A percentile compares a stretch with the other conserved stretches of the same genome.
Evolutionary conservation across 352 stramenopile genomes (phyloP).

Genomic region (Globisporangium lucens): DNA sequence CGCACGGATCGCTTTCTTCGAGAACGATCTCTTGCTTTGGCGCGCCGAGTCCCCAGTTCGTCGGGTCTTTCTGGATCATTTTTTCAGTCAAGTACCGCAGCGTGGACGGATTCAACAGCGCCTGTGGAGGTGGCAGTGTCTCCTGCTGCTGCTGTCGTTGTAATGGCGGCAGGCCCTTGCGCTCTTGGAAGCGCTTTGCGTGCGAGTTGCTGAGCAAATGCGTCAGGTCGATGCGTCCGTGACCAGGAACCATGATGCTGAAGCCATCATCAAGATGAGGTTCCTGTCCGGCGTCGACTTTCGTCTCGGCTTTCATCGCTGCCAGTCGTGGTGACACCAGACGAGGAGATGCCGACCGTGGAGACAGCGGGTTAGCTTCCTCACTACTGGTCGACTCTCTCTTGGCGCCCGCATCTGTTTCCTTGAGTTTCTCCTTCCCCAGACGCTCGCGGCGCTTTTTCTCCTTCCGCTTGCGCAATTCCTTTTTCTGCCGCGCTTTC

Average conservation of each 20-base stretch:
- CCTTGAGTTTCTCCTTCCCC: conserved; percentile 45
- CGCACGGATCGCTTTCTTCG: conserved; percentile 21
- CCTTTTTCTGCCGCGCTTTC: conserved; percentile 66
- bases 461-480: conserved; percentile 62
- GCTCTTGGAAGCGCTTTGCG: conserved; percentile 36
- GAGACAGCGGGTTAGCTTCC: not conserved
- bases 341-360: conserved; percentile 20
- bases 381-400: not conserved
- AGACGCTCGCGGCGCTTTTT: conserved; percentile 52
- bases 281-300: conserved; percentile 8
- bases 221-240: conserved; percentile 40
- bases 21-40: conserved; percentile 34
- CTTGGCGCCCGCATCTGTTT: conserved; percentile 13
- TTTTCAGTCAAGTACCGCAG: conserved; percentile 51
- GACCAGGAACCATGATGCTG: conserved; percentile 41
- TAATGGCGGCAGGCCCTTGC: conserved; percentile 20
- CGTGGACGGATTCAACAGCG: conserved; percentile 53
- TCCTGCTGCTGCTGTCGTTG: conserved; percentile 13
- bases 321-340: not conserved
- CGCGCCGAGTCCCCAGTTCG: conserved; percentile 17
- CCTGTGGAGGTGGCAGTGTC: conserved; percentile 21
- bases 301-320: conserved; percentile 25
- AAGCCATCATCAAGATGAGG: conserved; percentile 4
- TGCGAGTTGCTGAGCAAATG: conserved; percentile 51
- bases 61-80: conserved; percentile 44